Conservation (phyloP, 345 rosid genomes). For the Syzygium aqueum region DNA sequence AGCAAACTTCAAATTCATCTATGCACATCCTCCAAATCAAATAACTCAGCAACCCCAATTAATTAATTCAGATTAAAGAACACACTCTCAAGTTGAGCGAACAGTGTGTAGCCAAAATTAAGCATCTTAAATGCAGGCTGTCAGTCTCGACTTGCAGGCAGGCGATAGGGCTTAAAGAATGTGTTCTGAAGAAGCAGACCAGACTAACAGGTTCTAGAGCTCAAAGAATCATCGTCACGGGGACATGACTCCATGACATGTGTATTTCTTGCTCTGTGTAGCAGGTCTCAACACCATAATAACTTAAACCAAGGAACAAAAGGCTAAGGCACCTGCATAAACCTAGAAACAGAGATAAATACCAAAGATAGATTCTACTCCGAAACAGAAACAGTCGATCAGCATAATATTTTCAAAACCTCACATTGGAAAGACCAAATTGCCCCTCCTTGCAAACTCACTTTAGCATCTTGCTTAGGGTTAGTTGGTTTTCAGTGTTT, state of each 20-base stretch:
- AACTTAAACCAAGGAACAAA: background rate
- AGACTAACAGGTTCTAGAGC: background rate
- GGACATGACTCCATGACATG: background rate
- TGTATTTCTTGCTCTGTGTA: background rate
- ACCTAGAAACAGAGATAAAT: background rate
- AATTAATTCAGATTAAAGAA: background rate
- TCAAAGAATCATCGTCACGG: background rate
- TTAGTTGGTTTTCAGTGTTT: background rate
- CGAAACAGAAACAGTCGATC: background rate
- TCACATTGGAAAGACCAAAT: background rate
- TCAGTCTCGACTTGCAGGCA: background rate
- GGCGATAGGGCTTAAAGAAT: background rate
- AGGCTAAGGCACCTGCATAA: background rate
- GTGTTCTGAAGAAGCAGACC: background rate
- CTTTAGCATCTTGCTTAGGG: background rate
- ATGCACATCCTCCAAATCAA: background rate
- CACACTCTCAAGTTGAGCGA: background rate
- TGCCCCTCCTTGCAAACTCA: background rate
- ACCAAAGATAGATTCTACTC: background rate
- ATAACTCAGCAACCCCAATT: background rate
- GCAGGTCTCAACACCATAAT: background rate
- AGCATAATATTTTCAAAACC: background rate
- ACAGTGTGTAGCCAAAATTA: background rate
- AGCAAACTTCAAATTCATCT: background rate
- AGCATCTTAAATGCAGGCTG: background rate